Conservation (phyloP, 306 rosid species). For the Heteromeles arbutifolia region DNA sequence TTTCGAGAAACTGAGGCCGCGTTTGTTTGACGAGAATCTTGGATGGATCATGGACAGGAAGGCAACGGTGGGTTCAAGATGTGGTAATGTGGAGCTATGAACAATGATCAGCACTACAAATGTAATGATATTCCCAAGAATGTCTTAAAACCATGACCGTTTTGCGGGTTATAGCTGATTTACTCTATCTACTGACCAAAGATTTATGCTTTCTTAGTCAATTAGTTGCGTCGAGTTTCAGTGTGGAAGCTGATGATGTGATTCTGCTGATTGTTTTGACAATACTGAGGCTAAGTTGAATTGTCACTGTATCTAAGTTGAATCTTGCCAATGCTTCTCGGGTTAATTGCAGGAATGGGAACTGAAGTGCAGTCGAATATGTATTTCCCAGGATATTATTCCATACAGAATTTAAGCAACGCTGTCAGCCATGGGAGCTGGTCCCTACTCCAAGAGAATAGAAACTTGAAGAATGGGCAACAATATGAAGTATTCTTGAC, state of each 20-base stretch:
- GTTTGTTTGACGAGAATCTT: no score
- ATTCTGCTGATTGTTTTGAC: background rate
- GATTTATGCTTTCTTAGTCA: background rate
- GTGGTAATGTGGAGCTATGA: background rate
- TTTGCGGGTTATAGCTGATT: background rate
- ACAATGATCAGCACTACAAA: background rate
- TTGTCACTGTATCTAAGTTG: background rate
- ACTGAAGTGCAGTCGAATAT: conserved; percentile 29
- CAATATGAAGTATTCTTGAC: conserved; percentile 11
- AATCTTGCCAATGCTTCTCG: background rate
- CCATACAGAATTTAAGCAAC: conserved; percentile 11
- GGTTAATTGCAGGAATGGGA: conserved; percentile 34
- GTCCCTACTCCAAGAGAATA: conserved; percentile 16
- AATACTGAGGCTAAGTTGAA: background rate
- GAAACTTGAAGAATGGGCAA: conserved; percentile 13
- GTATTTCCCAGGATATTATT: conserved; percentile 24
- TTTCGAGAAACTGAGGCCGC: background rate
- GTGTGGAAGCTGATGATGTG: background rate
- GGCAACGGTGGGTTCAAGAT: background rate
- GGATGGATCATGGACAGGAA: background rate
- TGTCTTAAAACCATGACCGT: background rate
- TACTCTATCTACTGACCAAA: background rate
- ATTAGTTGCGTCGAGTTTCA: background rate
- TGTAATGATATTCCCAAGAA: background rate
- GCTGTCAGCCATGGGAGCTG: conserved; percentile 14